A percentile compares a stretch with the other conserved stretches of the same genome.
Conservation (phyloP, 345 rosid species). For the Litchi chinensis region DNA sequence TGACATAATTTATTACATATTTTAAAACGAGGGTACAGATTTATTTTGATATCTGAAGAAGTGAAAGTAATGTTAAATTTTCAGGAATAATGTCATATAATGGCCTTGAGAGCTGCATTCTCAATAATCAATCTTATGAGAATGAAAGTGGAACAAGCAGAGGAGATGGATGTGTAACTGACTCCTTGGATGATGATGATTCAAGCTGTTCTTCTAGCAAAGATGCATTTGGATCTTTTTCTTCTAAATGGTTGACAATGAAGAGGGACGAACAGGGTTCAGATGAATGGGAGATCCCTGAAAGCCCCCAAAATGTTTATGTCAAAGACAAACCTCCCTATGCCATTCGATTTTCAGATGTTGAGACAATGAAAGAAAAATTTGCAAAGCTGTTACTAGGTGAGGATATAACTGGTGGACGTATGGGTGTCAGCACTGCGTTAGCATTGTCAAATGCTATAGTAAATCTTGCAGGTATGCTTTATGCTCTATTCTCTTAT, state of each 20-base stretch:
- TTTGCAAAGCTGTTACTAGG: conserved; percentile 85
- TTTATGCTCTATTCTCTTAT: conserved; percentile 17
- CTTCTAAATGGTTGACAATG: conserved; percentile 70
- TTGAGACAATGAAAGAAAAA: conserved; percentile 82
- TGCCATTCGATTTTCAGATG: conserved; percentile 48
- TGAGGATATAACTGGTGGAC: conserved; percentile 84
- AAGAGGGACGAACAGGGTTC: conserved; percentile 56
- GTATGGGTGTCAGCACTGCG: conserved; percentile 66
- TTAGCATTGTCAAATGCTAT: conserved; percentile 88
- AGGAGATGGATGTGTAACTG: conserved; percentile 75
- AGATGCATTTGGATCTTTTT: conserved; percentile 80
- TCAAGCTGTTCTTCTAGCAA: conserved; percentile 96
- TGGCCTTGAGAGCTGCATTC: conserved; percentile 85
- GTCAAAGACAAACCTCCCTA: conserved; percentile 60
- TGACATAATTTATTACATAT: background rate
- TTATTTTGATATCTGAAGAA: background rate
- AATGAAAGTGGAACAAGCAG: conserved; percentile 79
- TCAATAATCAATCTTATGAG: conserved; percentile 80
- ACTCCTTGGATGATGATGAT: conserved; percentile 78
- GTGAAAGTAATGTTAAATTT: conserved; percentile 9
- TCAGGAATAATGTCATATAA: conserved; percentile 80
- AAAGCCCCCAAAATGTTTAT: conserved; percentile 55
- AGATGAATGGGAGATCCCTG: conserved; percentile 59
- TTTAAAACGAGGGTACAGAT: background rate
- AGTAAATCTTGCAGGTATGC: conserved; percentile 77